Evolutionary conservation across 768 basidiomycete species (phyloP), one percentile per base, ranked within the genome.

Genomic region (Lactarius hengduanensis): DNA sequence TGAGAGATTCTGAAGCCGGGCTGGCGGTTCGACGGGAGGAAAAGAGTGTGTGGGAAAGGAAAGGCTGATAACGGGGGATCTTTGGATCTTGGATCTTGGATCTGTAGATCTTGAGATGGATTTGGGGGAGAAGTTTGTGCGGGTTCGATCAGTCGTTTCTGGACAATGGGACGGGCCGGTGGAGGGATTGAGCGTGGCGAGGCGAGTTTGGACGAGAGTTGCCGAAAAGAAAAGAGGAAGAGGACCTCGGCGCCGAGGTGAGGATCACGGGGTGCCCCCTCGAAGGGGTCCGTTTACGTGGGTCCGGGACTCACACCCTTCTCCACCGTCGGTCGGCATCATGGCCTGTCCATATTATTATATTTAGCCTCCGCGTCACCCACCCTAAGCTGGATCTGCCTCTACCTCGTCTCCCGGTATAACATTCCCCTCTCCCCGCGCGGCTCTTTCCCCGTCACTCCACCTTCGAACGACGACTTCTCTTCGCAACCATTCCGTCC

Each of bases 241-340:
- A 70, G 66, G 55, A 71, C 79, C 78, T 78, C 78, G 79, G 78
- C 78, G 78, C 79, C 78, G 78, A 80, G 78, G 79, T 67, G 68
- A 68, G 67, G 61, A 69, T 69, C 68, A 69, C 64, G 68, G 63
- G 67, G 62, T 64, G 50, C 26, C 47, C 45, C 54, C 57, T 59
- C 64, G 58, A 62, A 67, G 62, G 58, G 66, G 66, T 60, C 50
- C 69, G 67, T 71, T 64, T 61, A 68, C 59, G 45, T 41, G 26
- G 62, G 66, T 41, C 66, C 69, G 69, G 69, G 59, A 57, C 61
- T 59, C 70, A 69, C 73, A 73, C 75, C 73, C 70, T 79, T 79
- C 78, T 78, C 77, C 77, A 78, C 77, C 76, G 77, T 66, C 70
- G 70, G 60, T 67, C 65, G 62, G 64, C 70, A 64, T 74, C 74